A percentile compares a stretch with the other conserved stretches of the same genome.
phyloP scores from a whole-genome alignment of 176 grass and related monocot genomes.

The Stipa capillata region DNA sequence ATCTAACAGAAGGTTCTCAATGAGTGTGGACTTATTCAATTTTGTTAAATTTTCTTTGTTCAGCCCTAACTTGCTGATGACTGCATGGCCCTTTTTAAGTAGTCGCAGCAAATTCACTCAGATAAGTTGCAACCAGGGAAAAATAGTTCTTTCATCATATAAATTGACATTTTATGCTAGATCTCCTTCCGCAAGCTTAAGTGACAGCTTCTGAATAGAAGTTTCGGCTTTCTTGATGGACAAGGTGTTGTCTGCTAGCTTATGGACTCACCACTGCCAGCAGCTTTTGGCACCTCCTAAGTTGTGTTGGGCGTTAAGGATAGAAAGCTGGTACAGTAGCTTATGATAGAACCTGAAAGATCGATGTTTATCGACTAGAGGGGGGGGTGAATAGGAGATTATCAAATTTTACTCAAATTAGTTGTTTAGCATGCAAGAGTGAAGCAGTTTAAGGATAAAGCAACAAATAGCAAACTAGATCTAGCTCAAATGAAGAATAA shows the following conservation, averaged over 20 bases:
- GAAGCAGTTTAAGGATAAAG: too few relatives aligned
- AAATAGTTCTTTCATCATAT: neutral
- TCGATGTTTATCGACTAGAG: too few relatives aligned
- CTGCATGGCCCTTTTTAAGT: neutral
- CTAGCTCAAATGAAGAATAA: too few relatives aligned
- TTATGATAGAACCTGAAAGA: too few relatives aligned
- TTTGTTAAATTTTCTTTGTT: neutral
- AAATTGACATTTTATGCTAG: neutral
- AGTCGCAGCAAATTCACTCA: neutral
- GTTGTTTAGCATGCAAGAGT: too few relatives aligned
- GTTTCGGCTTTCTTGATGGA: neutral
- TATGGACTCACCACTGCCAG: neutral
- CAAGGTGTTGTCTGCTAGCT: neutral
- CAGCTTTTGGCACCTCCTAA: neutral
- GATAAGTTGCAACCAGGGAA: neutral
- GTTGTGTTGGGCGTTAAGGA: neutral
- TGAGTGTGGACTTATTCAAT: neutral
- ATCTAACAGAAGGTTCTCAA: neutral
- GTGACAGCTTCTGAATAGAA: neutral
- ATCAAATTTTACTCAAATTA: too few relatives aligned
- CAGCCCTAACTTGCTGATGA: neutral
- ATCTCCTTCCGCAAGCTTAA: neutral
- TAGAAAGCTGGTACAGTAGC: neutral
- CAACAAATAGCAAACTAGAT: too few relatives aligned
- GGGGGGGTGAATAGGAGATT: too few relatives aligned